These are phyloP conservation scores for Chalaropsis thielavioides DNA, from an alignment of 2,329 filamentous ascomycete species.

Conservation along the genomic window DNA sequence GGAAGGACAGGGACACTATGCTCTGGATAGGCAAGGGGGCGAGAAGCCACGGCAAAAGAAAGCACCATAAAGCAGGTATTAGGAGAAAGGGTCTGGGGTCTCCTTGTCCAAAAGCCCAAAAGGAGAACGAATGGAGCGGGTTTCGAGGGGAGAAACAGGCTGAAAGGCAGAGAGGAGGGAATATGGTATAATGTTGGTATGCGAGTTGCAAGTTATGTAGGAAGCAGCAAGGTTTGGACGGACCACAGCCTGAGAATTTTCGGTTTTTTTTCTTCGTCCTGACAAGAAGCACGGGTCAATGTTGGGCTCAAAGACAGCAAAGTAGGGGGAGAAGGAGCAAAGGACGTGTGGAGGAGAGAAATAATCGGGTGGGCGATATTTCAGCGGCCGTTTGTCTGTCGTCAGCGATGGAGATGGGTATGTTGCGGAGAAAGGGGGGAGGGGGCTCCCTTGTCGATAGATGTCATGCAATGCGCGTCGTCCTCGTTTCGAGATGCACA, in stretches of 20 bases:
- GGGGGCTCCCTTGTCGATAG: background rate
- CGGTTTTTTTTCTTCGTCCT: background rate
- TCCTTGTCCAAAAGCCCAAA: constrained; percentile 7
- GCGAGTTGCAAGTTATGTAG: background rate
- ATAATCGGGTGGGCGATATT: background rate
- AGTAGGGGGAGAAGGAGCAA: background rate
- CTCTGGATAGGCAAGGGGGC: constrained; percentile 7
- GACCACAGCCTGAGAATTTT: constrained; percentile 1
- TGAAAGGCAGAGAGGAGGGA: background rate
- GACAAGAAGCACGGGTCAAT: constrained; percentile 5
- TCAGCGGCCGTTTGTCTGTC: background rate
- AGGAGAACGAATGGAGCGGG: background rate
- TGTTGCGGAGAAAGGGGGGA: background rate
- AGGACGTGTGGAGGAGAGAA: background rate
- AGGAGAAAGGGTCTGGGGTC: constrained; percentile 1
- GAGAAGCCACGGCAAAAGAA: constrained; percentile 3
- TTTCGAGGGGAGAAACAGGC: background rate
- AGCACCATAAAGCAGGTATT: constrained; percentile 1
- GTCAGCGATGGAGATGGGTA: background rate
- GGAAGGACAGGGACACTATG: background rate
- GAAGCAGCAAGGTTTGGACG: constrained; percentile 2
- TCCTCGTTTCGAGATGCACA: background rate
- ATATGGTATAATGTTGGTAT: background rate
- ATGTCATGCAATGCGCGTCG: background rate
- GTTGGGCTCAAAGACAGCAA: background rate